A percentile compares a stretch with the other conserved stretches of the same genome.
phyloP scores from a whole-genome alignment of 2,329 filamentous ascomycete species.

The Septoria linicola region DNA sequence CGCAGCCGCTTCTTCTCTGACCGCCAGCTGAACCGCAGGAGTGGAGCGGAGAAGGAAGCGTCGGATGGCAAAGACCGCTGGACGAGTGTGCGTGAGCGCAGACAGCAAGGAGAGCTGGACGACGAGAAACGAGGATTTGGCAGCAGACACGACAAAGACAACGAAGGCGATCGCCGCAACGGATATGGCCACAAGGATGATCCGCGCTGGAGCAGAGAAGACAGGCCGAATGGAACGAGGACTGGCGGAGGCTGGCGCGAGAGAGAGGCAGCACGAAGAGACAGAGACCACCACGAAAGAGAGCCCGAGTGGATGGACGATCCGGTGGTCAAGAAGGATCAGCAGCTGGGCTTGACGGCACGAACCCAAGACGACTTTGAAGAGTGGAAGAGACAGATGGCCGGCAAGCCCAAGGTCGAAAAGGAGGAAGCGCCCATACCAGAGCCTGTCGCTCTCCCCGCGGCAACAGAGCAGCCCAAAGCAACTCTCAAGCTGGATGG shows the following conservation, averaged over 20 bases:
- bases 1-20: slow-evolving; percentile 46
- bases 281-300: slow-evolving; percentile 61
- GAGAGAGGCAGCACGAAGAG: slow-evolving; percentile 35
- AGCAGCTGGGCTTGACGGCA: slow-evolving; percentile 43
- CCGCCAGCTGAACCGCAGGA: slow-evolving; percentile 45
- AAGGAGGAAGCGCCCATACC: slow-evolving; percentile 22
- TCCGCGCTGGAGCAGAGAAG: slow-evolving; percentile 56
- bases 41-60: slow-evolving; percentile 39
- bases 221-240: slow-evolving; percentile 45
- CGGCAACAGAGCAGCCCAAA: slow-evolving; percentile 20
- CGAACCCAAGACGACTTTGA: slow-evolving; percentile 90
- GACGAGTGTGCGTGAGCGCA: slow-evolving; percentile 71
- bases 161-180: slow-evolving; percentile 60
- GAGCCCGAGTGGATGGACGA: slow-evolving; percentile 88
- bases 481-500: slow-evolving; percentile 61
- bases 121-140: slow-evolving; percentile 57
- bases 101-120: slow-evolving; percentile 23
- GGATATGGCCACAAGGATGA: slow-evolving; percentile 68
- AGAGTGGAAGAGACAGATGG: slow-evolving; percentile 92
- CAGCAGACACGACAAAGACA: slow-evolving; percentile 42
- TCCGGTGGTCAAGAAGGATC: slow-evolving; percentile 56
- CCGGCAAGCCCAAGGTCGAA: slow-evolving; percentile 42
- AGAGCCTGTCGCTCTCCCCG: slow-evolving; percentile 21
- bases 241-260: slow-evolving; percentile 60
- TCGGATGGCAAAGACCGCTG: slow-evolving; percentile 66